Conservation (phyloP, 768 basidiomycete species). For the Termitomyces sp. region DNA sequence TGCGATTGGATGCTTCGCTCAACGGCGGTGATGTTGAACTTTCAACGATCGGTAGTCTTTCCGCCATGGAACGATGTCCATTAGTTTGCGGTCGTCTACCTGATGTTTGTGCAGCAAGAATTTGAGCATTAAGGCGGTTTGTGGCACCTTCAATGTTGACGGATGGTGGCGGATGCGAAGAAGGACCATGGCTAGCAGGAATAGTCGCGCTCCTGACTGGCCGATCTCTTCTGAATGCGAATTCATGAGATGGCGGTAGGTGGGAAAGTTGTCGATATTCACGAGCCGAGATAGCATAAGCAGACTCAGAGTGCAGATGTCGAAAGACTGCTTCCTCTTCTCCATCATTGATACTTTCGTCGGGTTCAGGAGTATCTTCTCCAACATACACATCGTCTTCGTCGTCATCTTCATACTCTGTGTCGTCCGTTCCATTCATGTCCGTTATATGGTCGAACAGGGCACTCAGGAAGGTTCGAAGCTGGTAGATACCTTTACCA, state of each 20-base stretch:
- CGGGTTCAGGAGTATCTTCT: slow-evolving; percentile 47
- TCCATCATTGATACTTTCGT: slow-evolving; percentile 34
- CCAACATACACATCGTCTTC: slow-evolving; percentile 51
- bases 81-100: slow-evolving; percentile 32
- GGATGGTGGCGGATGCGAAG: slow-evolving; percentile 25
- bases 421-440: slow-evolving; percentile 66
- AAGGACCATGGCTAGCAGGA: slow-evolving; percentile 16
- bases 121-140: slow-evolving; percentile 36
- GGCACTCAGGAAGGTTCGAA: slow-evolving; percentile 77
- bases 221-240: slow-evolving; percentile 34
- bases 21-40: slow-evolving; percentile 56
- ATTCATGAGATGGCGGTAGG: slow-evolving; percentile 31
- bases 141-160: slow-evolving; percentile 33
- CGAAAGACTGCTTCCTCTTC: slow-evolving; percentile 32
- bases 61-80: slow-evolving; percentile 34
- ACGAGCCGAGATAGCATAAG: slow-evolving; percentile 21
- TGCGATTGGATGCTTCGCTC: slow-evolving; percentile 60
- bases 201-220: slow-evolving; percentile 27
- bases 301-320: slow-evolving; percentile 26
- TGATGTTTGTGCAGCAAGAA: slow-evolving; percentile 32
- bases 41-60: slow-evolving; percentile 63
- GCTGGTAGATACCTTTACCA: slow-evolving; percentile 81
- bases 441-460: slow-evolving; percentile 76
- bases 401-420: slow-evolving; percentile 64
- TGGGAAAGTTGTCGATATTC: slow-evolving; percentile 23